A percentile compares a stretch with the other conserved stretches of the same genome.
Conservation (phyloP, 2,329 filamentous ascomycete genomes). For the Penicillium palitans region DNA sequence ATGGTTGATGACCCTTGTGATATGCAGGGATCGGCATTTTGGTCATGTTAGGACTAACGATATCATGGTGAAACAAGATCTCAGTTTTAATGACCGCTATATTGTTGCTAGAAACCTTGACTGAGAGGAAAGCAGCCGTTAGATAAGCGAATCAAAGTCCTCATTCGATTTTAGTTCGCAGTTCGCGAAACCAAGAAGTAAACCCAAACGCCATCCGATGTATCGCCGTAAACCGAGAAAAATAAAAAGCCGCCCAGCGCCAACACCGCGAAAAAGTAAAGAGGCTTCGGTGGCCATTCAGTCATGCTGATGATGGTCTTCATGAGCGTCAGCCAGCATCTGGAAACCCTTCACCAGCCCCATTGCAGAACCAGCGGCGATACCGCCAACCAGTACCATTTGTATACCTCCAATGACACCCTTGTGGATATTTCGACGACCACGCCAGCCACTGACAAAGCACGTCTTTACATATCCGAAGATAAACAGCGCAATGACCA, state of each 20-base stretch:
- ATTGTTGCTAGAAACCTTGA: background rate
- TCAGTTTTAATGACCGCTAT: background rate
- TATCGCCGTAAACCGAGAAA: background rate
- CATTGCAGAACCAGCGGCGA: slow-evolving; percentile 44
- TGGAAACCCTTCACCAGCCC: slow-evolving; percentile 43
- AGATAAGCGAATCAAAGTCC: background rate
- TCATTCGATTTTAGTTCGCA: background rate
- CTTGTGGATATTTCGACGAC: slow-evolving; percentile 34
- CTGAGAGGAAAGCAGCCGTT: background rate
- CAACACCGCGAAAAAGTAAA: background rate
- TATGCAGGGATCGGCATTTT: background rate
- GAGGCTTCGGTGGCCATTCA: background rate
- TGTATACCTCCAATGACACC: slow-evolving; percentile 39
- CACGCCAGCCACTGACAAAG: slow-evolving; percentile 42
- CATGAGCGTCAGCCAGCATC: slow-evolving; percentile 26
- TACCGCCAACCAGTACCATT: slow-evolving; percentile 43
- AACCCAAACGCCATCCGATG: background rate
- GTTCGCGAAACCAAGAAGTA: background rate
- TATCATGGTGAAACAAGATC: background rate
- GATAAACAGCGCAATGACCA: slow-evolving; percentile 49
- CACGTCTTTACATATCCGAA: slow-evolving; percentile 55
- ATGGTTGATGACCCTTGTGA: background rate
- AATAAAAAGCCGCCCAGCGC: slow-evolving; percentile 1
- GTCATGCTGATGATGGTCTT: slow-evolving; percentile 11
- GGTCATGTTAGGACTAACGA: background rate